Conservation (phyloP, 2,329 filamentous ascomycete genomes). For the Aspergillus fumigatiaffinis region DNA sequence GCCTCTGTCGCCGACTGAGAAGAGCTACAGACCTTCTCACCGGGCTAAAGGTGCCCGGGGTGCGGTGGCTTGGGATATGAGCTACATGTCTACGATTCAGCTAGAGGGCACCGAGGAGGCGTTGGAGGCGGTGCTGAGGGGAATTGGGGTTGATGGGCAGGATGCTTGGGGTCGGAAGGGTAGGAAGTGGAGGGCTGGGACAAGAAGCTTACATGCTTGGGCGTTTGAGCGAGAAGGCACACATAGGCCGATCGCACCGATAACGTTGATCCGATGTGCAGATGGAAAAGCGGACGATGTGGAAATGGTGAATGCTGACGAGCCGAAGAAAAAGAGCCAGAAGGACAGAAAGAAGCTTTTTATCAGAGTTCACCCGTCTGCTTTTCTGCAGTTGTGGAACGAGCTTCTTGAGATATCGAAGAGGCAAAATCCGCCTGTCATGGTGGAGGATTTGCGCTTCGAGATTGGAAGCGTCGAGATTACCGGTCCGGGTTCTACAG, state of each 20-base stretch:
- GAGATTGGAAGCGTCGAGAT: conserved; percentile 70
- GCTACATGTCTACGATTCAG: conserved; percentile 84
- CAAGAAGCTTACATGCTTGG: conserved; percentile 56
- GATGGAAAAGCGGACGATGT: conserved; percentile 28
- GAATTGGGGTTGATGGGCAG: conserved; percentile 57
- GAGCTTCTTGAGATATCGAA: conserved; percentile 57
- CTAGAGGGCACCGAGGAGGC: conserved; percentile 64
- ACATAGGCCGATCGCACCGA: conserved; percentile 63
- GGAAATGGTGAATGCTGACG: conserved; percentile 32
- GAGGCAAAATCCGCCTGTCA: conserved; percentile 57
- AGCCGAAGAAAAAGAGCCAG: conserved; percentile 21
- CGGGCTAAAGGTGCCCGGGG: conserved; percentile 71
- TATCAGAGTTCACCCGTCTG: conserved; percentile 76
- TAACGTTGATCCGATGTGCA: conserved; percentile 72
- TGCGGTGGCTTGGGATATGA: conserved; percentile 85
- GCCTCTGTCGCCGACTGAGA: conserved; percentile 79
- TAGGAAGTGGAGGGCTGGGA: conserved; percentile 66
- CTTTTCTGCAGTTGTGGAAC: conserved; percentile 62
- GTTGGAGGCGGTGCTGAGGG: conserved; percentile 63
- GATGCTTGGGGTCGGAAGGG: conserved; percentile 62
- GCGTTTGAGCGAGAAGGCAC: conserved; percentile 52
- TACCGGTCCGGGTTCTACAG: conserved; percentile 71
- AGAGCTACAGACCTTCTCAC: conserved; percentile 84
- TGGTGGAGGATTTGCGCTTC: conserved; percentile 64
- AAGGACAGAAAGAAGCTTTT: conserved; percentile 54